These are phyloP conservation scores for Sarcodon sp. DNA, from an alignment of 768 basidiomycete species.

Conservation along the genomic window DNA sequence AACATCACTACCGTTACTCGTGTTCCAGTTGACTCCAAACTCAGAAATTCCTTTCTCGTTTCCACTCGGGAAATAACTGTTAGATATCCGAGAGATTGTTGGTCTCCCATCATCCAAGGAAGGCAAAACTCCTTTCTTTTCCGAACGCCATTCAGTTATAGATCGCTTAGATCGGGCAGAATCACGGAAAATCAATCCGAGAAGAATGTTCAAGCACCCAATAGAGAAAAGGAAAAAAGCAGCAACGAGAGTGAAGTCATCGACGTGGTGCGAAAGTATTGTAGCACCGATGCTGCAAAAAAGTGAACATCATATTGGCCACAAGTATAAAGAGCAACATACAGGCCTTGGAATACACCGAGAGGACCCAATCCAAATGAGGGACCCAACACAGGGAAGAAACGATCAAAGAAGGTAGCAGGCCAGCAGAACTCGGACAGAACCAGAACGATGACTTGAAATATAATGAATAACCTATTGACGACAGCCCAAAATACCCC, in stretches of 20 bases:
- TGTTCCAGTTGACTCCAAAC: constrained; percentile 3
- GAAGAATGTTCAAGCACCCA: constrained; percentile 79
- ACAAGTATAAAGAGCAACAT: too few relatives aligned
- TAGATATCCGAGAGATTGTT: constrained; percentile 14
- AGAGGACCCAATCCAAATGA: constrained; percentile 80
- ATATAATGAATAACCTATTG: constrained; percentile 77
- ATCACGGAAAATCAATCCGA: constrained; percentile 61
- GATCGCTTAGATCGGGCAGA: constrained; percentile 49
- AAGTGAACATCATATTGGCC: too few relatives aligned
- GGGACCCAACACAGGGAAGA: constrained; percentile 78
- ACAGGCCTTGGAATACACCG: constrained; percentile 74
- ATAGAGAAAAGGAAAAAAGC: constrained; percentile 88
- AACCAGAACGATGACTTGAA: constrained; percentile 70
- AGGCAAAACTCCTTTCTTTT: constrained; percentile 37
- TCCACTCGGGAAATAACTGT: constrained; percentile 18
- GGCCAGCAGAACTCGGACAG: constrained; percentile 82
- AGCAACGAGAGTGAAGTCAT: constrained; percentile 80
- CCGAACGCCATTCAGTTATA: constrained; percentile 49
- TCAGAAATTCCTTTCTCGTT: constrained; percentile 7
- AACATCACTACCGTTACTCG: background rate
- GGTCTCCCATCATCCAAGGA: constrained; percentile 25
- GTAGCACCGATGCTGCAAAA: constrained; percentile 33
- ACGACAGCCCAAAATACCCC: constrained; percentile 89
- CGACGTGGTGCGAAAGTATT: constrained; percentile 52
- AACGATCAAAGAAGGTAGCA: constrained; percentile 62